Evolutionary conservation across 768 basidiomycete genomes (phyloP), one percentile per base, ranked within the genome.

Genomic region (Ramaria sp.): DNA sequence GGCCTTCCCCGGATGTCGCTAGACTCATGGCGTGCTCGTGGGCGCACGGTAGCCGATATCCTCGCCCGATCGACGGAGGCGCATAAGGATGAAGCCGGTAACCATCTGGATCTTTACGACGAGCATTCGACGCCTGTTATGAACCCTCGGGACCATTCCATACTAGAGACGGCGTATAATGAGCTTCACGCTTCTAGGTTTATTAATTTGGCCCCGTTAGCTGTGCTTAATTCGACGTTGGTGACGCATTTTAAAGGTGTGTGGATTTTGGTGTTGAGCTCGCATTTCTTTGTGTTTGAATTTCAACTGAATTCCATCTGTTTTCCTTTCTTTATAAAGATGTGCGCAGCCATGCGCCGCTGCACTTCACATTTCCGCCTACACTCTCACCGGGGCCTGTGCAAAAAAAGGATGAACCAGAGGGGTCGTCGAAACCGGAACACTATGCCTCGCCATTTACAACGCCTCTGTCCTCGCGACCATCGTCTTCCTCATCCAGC

Each of bases 181-280:
- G 80, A 83, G 60, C 82, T 84, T 79, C 82, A 87, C 27, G 78
- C 78, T 5, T 72, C 79, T 13, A 71, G 84, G 37, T 88, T 85
- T 62, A 81, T 89, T 63, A 88, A 88, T 64, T 67, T 78, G 2
- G 69, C 78, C 22, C 86, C 86, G 1, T 65, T 87, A 15, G 81
- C 83, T 1, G 61, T 88, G 42, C 68, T 89, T 51, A 70, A 74
- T 13, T 83, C 81, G 60, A 71, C 73, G 7, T 66, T 88, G 17
- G 75, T 77, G 13, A 63, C 80, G 54, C 77, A 85, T 68, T 84
- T 89, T 63, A 76, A 73, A 69, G 81, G 86, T 82, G 58, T 59
- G 72, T 65, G 17, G 38, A 31, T 52, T 42, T 54, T 51, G 53
- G 58, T 22, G 13, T 22, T 22, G 49, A 22, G 24, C 47, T n/a